Conservation (phyloP, 805 yeast species). For the Candida pseudoglaebosa region DNA sequence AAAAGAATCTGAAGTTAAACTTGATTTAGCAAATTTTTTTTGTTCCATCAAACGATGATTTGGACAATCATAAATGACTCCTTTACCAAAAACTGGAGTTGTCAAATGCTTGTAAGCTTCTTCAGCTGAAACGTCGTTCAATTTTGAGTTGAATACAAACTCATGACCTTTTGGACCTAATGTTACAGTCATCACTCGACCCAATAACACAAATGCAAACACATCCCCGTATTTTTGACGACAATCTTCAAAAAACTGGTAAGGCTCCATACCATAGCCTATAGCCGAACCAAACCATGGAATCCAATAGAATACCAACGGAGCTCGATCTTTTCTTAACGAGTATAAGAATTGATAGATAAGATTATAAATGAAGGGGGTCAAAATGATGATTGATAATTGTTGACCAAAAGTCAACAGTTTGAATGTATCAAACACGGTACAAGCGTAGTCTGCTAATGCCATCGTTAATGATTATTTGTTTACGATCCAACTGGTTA, state of each 20-base stretch:
- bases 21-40: conserved; percentile 91
- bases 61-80: conserved; percentile 96
- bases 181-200: conserved; percentile 91
- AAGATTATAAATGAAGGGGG: conserved; percentile 65
- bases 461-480: conserved; percentile 19
- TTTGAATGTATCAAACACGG: conserved; percentile 15
- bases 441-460: conserved; percentile 15
- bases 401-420: conserved; percentile 24
- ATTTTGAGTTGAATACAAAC: conserved; percentile 86
- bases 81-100: conserved; percentile 99
- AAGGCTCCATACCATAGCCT: conserved; percentile 88
- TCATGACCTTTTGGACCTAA: conserved; percentile 98
- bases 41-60: conserved; percentile 95
- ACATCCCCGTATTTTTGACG: conserved; percentile 87
- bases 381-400: conserved; percentile 29
- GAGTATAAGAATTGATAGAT: conserved; percentile 67
- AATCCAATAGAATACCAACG: conserved; percentile 85
- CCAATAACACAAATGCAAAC: conserved; percentile 84
- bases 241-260: conserved; percentile 77
- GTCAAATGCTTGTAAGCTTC: conserved; percentile 94
- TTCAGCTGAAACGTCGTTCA: conserved; percentile 89
- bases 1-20: conserved; percentile 83
- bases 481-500: conserved; percentile 1
- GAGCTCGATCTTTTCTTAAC: conserved; percentile 78
- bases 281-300: conserved; percentile 96